Evolutionary conservation across 2,329 filamentous ascomycete species (phyloP).

Genomic region (Alternaria novae-zelandiae): DNA sequence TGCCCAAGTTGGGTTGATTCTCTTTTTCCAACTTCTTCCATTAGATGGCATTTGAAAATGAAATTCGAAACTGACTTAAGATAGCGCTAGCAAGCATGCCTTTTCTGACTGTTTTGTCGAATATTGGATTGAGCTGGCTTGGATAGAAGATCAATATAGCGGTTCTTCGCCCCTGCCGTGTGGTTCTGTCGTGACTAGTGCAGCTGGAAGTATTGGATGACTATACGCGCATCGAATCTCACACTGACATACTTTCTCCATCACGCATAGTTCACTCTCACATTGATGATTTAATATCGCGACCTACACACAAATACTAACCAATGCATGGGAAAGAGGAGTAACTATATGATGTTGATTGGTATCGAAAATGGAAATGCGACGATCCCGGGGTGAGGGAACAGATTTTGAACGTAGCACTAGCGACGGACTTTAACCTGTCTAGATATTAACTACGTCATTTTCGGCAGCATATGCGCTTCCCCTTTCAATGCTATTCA

Average conservation of each 20-base stretch:
- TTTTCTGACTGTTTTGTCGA: neutral
- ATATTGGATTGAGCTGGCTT: neutral
- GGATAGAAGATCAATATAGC: conserved; percentile 2
- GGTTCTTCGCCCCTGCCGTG: neutral
- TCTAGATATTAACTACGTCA: neutral
- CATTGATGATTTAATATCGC: neutral
- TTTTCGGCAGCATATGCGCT: neutral
- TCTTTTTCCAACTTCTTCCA: neutral
- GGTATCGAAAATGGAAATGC: neutral
- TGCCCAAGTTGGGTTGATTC: neutral
- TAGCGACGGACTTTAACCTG: neutral
- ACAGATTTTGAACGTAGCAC: neutral
- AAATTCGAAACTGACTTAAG: neutral
- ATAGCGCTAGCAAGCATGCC: neutral
- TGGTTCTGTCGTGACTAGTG: neutral
- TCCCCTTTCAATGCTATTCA: neutral
- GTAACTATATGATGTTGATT: neutral
- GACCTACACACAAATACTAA: neutral
- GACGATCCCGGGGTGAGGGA: neutral
- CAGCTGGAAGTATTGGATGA: neutral
- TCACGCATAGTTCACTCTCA: neutral
- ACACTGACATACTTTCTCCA: neutral
- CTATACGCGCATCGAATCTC: neutral
- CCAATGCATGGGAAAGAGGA: neutral
- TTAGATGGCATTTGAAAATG: neutral